phyloP scores from a whole-genome alignment of 2,329 filamentous ascomycete species.

The Aspergillus sp. region DNA sequence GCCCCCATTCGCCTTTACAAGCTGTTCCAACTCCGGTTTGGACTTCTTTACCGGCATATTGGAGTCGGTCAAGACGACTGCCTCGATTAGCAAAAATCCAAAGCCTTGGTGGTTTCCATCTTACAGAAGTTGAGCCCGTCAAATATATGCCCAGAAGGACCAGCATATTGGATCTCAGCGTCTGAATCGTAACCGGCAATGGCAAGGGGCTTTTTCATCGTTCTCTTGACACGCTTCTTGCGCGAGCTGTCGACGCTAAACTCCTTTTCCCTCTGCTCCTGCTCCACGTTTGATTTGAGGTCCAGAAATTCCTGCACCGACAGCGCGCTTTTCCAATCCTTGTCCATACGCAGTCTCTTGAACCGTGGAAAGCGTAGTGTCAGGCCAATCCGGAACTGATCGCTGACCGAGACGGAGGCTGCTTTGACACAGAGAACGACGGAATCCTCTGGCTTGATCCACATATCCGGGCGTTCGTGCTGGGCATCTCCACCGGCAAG shows the following conservation, averaged over 20 bases:
- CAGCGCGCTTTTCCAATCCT: slow-evolving; percentile 76
- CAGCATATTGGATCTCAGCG: slow-evolving; percentile 52
- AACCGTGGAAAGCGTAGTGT: slow-evolving; percentile 92
- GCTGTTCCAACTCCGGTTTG: slow-evolving; percentile 73
- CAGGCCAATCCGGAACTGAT: slow-evolving; percentile 71
- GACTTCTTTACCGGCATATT: slow-evolving; percentile 66
- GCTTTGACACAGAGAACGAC: slow-evolving; percentile 88
- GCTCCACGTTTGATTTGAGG: slow-evolving; percentile 65
- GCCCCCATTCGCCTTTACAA: slow-evolving; percentile 83
- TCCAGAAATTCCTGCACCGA: slow-evolving; percentile 74
- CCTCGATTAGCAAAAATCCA: slow-evolving; percentile 9
- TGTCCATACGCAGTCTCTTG: slow-evolving; percentile 75
- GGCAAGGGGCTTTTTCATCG: slow-evolving; percentile 64
- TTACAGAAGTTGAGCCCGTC: slow-evolving; percentile 71
- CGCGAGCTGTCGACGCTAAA: slow-evolving; percentile 67
- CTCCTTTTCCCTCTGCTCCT: slow-evolving; percentile 68
- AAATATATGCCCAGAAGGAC: slow-evolving; percentile 65
- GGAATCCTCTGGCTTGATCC: slow-evolving; percentile 87
- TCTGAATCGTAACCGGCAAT: slow-evolving; percentile 67
- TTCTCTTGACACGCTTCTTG: slow-evolving; percentile 62
- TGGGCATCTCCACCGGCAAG: slow-evolving; percentile 75
- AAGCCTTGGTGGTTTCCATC: slow-evolving; percentile 11
- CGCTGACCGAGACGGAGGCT: slow-evolving; percentile 69
- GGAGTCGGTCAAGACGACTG: slow-evolving; percentile 72
- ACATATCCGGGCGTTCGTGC: slow-evolving; percentile 79